Percentiles rank a stretch among this genome's conserved stretches.
Evolutionary conservation across 495 filamentous ascomycete genomes (phyloP).

Genomic region (Xanthoparmelia taractica): DNA sequence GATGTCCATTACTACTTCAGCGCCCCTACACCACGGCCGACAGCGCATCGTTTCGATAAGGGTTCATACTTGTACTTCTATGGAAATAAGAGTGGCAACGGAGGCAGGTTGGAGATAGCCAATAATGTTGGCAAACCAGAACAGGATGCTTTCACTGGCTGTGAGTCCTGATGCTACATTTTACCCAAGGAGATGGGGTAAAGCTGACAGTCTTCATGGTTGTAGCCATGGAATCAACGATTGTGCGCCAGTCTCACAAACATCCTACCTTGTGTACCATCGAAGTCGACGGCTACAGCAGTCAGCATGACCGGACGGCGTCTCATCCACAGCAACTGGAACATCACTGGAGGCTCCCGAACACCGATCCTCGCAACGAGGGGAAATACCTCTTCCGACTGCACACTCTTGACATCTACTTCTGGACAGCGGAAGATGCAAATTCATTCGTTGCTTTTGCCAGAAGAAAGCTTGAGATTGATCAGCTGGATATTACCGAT

Average conservation of each 20-base stretch:
- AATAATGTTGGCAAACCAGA: conserved; percentile 80
- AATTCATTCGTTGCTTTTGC: conserved; percentile 61
- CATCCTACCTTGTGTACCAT: conserved; percentile 72
- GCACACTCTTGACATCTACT: conserved; percentile 82
- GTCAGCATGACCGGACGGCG: conserved; percentile 15
- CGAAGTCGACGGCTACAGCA: conserved; percentile 53
- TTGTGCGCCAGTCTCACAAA: conserved; percentile 49
- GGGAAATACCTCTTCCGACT: conserved; percentile 66
- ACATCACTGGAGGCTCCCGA: conserved; percentile 66
- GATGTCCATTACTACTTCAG: conserved; percentile 88
- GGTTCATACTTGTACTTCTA: conserved; percentile 84
- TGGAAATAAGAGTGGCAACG: conserved; percentile 58
- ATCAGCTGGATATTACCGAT: conserved; percentile 54
- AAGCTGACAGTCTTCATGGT: conserved; percentile 20
- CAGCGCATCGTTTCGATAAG: conserved; percentile 83
- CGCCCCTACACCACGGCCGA: conserved; percentile 58
- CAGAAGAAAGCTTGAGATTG: conserved; percentile 48
- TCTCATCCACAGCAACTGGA: conserved; percentile 36
- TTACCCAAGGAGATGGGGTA: not conserved
- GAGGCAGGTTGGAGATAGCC: conserved; percentile 72
- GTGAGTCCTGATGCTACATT: conserved; percentile 40
- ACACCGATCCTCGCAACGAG: conserved; percentile 59
- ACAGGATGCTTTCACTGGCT: conserved; percentile 82
- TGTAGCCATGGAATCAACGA: conserved; percentile 24
- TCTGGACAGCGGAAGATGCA: conserved; percentile 75